Evolutionary conservation across 2,329 filamentous ascomycete species (phyloP), one percentile per base, ranked within the genome.

Genomic region (Trichoderma polysporum): DNA sequence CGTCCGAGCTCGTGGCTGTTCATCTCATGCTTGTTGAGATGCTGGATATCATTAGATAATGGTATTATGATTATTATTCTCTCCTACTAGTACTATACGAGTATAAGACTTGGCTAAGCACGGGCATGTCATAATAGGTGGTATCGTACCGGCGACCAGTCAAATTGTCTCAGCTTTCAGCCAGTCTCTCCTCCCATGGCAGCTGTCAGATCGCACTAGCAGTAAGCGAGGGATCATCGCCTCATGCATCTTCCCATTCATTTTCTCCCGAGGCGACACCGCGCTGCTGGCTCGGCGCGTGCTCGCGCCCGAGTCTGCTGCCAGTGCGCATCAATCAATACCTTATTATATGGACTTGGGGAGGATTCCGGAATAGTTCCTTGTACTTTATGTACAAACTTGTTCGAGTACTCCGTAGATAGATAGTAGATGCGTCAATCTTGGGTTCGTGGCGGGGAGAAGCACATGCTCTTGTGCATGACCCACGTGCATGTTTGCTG

Each of bases 201-300:
- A 49, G 57, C 57, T 49, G 35, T 49, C 57, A 60, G 57, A 60
- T 60, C 41, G 57, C 57, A 60, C 57, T 60, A 60, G 41, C 27
- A 19, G 27, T 33, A 60, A 60, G 57, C 57, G 56, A 59, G 56
- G 56, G 56, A 59, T 59, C 56, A 59, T 59, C 56, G 39, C n/a
- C 39, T 59, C 56, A 60, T 60, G 57, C 57, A 59, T 60, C 29
- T 49, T 49, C 29, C 45, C 41, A 49, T n/a, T 41, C 35, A 45
- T 45, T 9, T 19, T 2, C 27, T 25, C 41, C 22, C 41, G 31
- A 31, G 41, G 41, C 29, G 57, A 33, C 29, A 60, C 57, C 57
- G 57, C 57, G 57, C 57, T 60, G 57, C 41, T 60, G 57, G 57
- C 29, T 60, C 57, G 41, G 41, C 57, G 57, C 57, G 57, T 60